These are phyloP conservation scores for Lachancea fermentati DNA, from an alignment of 805 yeast genomes.

Conservation along the genomic window DNA sequence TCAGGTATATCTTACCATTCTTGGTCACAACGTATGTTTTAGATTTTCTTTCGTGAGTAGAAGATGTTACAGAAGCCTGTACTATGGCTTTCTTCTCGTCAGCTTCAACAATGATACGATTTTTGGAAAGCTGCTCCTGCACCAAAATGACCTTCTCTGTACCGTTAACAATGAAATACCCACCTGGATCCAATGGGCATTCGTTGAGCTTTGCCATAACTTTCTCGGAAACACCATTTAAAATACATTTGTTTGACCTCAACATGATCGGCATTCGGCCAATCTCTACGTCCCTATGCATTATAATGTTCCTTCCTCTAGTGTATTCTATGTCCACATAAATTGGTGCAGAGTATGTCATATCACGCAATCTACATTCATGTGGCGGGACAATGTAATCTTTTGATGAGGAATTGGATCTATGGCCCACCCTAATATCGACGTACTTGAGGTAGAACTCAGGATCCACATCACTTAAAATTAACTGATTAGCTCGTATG, in stretches of 20 bases:
- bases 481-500: constrained; percentile 81
- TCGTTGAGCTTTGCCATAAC: constrained; percentile 88
- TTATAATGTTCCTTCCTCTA: constrained; percentile 85
- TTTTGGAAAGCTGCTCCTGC: constrained; percentile 94
- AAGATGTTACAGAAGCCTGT: constrained; percentile 96
- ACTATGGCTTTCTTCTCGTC: constrained; percentile 92
- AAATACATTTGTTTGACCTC: constrained; percentile 84
- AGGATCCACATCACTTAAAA: constrained; percentile 93
- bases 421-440: constrained; percentile 87
- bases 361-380: constrained; percentile 89
- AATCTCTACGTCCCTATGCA: constrained; percentile 85
- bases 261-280: constrained; percentile 99
- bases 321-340: constrained; percentile 97
- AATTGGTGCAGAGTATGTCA: constrained; percentile 92
- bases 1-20: constrained; percentile 80
- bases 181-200: constrained; percentile 98
- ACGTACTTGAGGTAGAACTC: constrained; percentile 89
- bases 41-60: constrained; percentile 97
- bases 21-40: constrained; percentile 94
- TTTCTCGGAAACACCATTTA: constrained; percentile 68
- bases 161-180: constrained; percentile 95
- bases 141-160: constrained; percentile 95
- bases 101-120: constrained; percentile 96
- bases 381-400: constrained; percentile 81
- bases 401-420: constrained; percentile 46